A percentile compares a stretch with the other conserved stretches of the same genome.
phyloP scores from a whole-genome alignment of 1,284 basidiomycete genomes.

The Apiotrichum gamsii region DNA sequence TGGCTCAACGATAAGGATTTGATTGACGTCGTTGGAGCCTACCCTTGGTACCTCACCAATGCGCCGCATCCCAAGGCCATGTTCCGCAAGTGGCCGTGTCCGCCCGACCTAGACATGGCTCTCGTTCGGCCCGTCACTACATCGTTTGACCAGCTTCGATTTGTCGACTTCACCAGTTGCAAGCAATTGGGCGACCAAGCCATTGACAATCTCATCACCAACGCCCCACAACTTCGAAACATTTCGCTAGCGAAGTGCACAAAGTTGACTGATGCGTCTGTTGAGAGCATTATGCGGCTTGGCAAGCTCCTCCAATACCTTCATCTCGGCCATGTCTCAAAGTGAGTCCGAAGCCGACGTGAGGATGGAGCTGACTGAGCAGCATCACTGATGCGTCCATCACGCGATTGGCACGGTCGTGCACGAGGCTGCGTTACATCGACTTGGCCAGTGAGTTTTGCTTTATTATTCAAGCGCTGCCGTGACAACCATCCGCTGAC shows the following conservation, averaged over 20 bases:
- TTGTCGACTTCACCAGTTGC: slow-evolving; percentile 86
- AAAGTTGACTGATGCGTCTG: slow-evolving; percentile 73
- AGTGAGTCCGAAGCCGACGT: slow-evolving; percentile 43
- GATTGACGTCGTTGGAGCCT: slow-evolving; percentile 2
- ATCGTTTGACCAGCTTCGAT: slow-evolving; percentile 70
- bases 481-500: slow-evolving; percentile 7
- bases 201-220: slow-evolving; percentile 79
- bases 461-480: too few relatives aligned
- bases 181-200: slow-evolving; percentile 76
- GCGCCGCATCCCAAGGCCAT: slow-evolving; percentile 8
- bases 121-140: slow-evolving; percentile 22
- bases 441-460: slow-evolving; percentile 81
- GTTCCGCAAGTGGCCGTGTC: not conserved
- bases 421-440: slow-evolving; percentile 90
- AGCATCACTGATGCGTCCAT: slow-evolving; percentile 89
- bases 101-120: not conserved
- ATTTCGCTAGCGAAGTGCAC: slow-evolving; percentile 88
- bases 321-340: slow-evolving; percentile 83
- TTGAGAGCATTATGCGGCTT: slow-evolving; percentile 77
- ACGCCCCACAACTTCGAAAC: slow-evolving; percentile 84
- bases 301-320: slow-evolving; percentile 92
- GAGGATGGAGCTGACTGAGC: slow-evolving; percentile 16
- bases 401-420: slow-evolving; percentile 72
- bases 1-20: slow-evolving; percentile 15
- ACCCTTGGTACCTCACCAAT: slow-evolving; percentile 14